Evolutionary conservation across 331 rosid species (phyloP), one percentile per base, ranked within the genome.

Genomic region (Telfairia occidentalis): DNA sequence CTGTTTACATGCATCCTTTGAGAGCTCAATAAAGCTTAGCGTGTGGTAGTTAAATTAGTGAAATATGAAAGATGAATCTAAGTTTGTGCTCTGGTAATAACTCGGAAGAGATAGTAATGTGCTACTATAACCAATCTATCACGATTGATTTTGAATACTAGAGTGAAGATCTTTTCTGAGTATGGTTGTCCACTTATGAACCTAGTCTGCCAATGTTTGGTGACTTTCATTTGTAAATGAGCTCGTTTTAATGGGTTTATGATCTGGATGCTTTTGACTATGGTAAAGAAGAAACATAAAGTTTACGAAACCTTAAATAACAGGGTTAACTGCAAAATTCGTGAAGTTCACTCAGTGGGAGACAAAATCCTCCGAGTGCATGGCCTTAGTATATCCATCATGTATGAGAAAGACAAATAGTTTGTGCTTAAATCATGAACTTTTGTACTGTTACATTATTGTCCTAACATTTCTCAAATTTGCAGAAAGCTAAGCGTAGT

Each of bases 401-500:
- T 1, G 37, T 45, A 70, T 3, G 24, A 45, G 8, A 57, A 28
- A 26, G 42, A 45, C n/a, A 4, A 67, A 43, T 28, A 15, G 26
- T 45, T 26, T 26, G 42, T 32, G 69, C 75, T 73, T 50, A 19
- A 49, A 32, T 48, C 19, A 30, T 50, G 45, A 72, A 72, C 60
- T 32, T 11, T 19, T n/a, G 32, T 48, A 3, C 9, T 34, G 3
- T 48, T 49, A 29, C 9, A n/a, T 50, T 4, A n/a, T 42, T 42
- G 0, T 29, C n/a, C 0, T 5, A 1, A 19, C 30, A 29, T 21
- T 50, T 32, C 64, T 76, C 80, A 37, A 78, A 21, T 66, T 38
- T 83, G 71, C 92, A 95, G 98, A 91, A 90, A 90, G 97, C 98
- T 12, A 86, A 87, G 16, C 89, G 90, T 48, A 95, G 98, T 87